Evolutionary conservation across 2,329 filamentous ascomycete genomes (phyloP), one percentile per base, ranked within the genome.

Genomic region (Thermothelomyces thermophilus): DNA sequence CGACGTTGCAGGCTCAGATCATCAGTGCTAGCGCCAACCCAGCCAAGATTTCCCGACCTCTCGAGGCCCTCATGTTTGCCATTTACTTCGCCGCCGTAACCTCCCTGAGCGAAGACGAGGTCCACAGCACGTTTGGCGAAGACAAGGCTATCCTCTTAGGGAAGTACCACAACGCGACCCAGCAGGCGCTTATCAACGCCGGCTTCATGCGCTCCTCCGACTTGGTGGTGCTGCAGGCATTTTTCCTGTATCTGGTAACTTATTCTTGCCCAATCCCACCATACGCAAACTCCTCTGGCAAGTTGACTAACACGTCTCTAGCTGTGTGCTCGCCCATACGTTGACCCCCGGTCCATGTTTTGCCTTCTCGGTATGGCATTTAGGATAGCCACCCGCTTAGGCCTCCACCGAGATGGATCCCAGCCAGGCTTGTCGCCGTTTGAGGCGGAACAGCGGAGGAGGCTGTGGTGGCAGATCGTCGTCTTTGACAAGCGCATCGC

Each of bases 391-490:
- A 80, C 84, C 59, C 75, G 82, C 3, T 77, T 88, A 67, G 83
- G 83, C 3, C 70, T 87, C n/a, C 80, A 87, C 55, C 75, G 73
- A 34, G 84, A 88, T 60, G 73, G 77, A 1, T 69, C 68, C 1
- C 71, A 77, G 48, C 76, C 75, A 45, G 58, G 63, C 54, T 58
- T 80, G 2, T 70, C 66, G 3, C 75, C 71, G 28, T 86, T 82
- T 47, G 83, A 88, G 59, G 75, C 79, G 3, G 84, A 88, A 66
- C 76, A 86, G 65, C 76, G 84, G n/a, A 77, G 84, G 43, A 74
- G 85, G 33, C 68, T 89, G 1, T 88, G 84, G 84, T 89, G 84
- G 84, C 79, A 81, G 28, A 71, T 90, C 14, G 73, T 84, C 13
- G 71, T 80, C 22, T 84, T 87, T 56, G 86, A 90, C 63, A 73